Percentiles rank a stretch among this genome's conserved stretches.
These are phyloP conservation scores for Trypanosoma conorhini DNA, from an alignment of 208 protist species.

Conservation along the genomic window DNA sequence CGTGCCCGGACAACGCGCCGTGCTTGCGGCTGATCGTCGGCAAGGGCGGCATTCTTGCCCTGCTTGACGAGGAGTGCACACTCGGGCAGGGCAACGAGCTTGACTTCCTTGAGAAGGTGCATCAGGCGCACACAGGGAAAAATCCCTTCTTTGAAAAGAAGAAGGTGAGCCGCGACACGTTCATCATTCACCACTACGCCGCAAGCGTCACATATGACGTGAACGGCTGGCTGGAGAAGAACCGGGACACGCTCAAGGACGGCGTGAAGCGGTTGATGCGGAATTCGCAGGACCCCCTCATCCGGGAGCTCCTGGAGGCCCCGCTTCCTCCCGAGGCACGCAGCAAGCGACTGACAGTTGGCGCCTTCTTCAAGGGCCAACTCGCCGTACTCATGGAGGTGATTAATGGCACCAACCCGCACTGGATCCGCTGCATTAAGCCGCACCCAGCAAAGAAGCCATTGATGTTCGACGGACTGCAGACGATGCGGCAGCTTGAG, in stretches of 20 bases:
- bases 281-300: conserved; percentile 22
- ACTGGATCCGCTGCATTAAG: conserved; percentile 59
- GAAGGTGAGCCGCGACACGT: conserved; percentile 32
- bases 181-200: conserved; percentile 63
- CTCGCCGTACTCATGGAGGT: conserved; percentile 32
- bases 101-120: conserved; percentile 52
- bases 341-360: conserved; percentile 29
- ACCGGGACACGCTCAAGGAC: conserved; percentile 53
- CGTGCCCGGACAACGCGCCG: conserved; percentile 75
- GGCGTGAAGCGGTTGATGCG: conserved; percentile 28
- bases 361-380: conserved; percentile 41
- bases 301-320: conserved; percentile 26
- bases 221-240: conserved; percentile 55
- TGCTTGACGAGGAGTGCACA: conserved; percentile 86
- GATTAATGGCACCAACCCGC: conserved; percentile 45
- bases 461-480: conserved; percentile 33
- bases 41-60: conserved; percentile 67
- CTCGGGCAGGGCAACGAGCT: conserved; percentile 64
- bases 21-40: conserved; percentile 81
- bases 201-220: conserved; percentile 47
- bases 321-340: conserved; percentile 22
- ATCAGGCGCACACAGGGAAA: conserved; percentile 33
- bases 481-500: conserved; percentile 39
- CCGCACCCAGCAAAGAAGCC: conserved; percentile 46
- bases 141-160: conserved; percentile 36